Percentiles rank a stretch among this genome's conserved stretches.
These are phyloP conservation scores for Solanum piurae DNA, from an alignment of 257 asterid species.

Conservation along the genomic window DNA sequence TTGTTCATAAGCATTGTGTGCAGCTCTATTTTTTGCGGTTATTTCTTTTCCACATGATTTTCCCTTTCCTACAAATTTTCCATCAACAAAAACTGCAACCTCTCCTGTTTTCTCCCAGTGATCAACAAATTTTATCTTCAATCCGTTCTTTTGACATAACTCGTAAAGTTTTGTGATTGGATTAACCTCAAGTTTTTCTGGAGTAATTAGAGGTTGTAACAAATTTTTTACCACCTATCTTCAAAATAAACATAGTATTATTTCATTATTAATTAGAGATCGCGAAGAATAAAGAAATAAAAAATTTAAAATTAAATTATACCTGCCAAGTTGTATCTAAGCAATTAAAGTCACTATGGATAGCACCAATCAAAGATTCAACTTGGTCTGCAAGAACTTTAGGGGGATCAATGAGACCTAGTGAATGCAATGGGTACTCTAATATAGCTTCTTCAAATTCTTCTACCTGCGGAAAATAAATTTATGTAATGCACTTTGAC, in stretches of 20 bases:
- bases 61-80: conserved; percentile 13
- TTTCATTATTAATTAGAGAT: background rate
- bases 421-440: conserved; percentile 37
- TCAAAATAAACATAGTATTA: background rate
- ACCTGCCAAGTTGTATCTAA: conserved; percentile 6
- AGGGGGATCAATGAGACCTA: conserved; percentile 44
- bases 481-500: too few species aligned
- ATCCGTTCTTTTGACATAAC: conserved; percentile 19
- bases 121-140: conserved; percentile 3
- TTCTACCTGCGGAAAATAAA: conserved; percentile 11
- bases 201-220: conserved; percentile 33
- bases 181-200: conserved; percentile 9
- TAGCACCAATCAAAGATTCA: conserved; percentile 44
- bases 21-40: conserved; percentile 33
- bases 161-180: conserved; percentile 24
- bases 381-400: conserved; percentile 44
- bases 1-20: conserved; percentile 11
- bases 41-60: conserved; percentile 13
- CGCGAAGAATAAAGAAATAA: background rate
- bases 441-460: conserved; percentile 19
- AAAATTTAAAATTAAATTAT: background rate
- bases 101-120: conserved; percentile 25
- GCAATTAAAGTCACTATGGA: background rate
- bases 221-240: conserved; percentile 17
- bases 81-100: conserved; percentile 7